Percentiles rank a stretch among this genome's conserved stretches.
Evolutionary conservation across 2,329 filamentous ascomycete genomes (phyloP).

Genomic region (Penicillium sp.): DNA sequence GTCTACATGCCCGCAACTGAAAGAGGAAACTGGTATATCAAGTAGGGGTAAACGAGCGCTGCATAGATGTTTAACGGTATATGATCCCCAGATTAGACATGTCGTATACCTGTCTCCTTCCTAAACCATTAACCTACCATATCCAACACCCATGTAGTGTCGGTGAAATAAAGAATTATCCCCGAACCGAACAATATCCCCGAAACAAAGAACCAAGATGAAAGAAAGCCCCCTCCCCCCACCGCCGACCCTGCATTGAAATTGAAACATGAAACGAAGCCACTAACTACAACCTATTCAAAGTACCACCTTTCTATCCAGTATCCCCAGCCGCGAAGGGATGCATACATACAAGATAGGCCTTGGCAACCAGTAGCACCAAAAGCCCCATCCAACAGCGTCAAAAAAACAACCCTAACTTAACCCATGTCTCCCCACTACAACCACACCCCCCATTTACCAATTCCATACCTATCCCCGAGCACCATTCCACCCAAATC

Average conservation of each 20-base stretch:
- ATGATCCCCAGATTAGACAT: background rate
- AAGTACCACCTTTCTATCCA: background rate
- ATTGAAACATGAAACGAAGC: background rate
- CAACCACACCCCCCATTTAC: background rate
- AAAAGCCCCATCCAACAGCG: slow-evolving; percentile 3
- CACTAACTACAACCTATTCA: background rate
- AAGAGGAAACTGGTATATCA: background rate
- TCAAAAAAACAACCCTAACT: background rate
- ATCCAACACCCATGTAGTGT: background rate
- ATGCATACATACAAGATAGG: background rate
- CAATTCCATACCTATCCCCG: background rate
- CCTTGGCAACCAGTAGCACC: background rate
- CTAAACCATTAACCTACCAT: background rate
- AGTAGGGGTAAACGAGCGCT: background rate
- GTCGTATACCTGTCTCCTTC: background rate
- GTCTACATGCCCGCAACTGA: background rate
- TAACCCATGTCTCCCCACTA: background rate
- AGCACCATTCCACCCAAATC: background rate
- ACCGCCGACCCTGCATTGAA: background rate
- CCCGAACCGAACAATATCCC: background rate
- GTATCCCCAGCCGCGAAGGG: background rate
- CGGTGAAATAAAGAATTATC: background rate
- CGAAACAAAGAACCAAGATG: background rate
- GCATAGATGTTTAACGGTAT: background rate
- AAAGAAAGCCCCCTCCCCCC: background rate